Evolutionary conservation across 2,329 filamentous ascomycete species (phyloP), one percentile per base, ranked within the genome.

Genomic region (Penicillium capsulatum): DNA sequence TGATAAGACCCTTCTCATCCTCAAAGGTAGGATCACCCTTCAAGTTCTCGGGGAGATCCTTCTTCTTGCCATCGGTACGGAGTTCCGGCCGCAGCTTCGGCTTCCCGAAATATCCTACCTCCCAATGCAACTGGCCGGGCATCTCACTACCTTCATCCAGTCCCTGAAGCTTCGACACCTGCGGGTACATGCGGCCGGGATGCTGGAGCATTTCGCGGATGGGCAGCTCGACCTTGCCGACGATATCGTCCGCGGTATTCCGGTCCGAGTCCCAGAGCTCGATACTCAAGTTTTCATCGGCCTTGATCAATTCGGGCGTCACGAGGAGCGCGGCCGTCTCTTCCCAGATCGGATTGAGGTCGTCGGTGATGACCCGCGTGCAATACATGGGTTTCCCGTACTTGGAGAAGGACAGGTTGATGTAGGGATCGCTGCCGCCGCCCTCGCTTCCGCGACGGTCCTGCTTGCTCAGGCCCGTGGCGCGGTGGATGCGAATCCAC

Each of bases 371-470:
- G 36, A 97, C 90, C 33, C 92, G 82, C 1, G 92, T 97, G 65
- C 90, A 96, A 66, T 95, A 97, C 79, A 95, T 94, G 2, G 91
- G 91, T 68, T 98, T 98, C 40, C 86, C 86, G 54, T 96, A 97
- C 64, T 97, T 96, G 57, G 87, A 94, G 72, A 94, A 97, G 28
- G 86, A 84, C 24, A 97, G 76, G 20, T 91, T 96, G 60, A 97
- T 94, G 64, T 97, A 97, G 0, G 91, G 89, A 54, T 98, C 92
- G 35, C 86, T 94, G 31, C 91, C 91, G 22, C 92, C 91, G 13
- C 88, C 85, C 36, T 83, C 77, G 56, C 82, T 90, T 28, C 89
- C 90, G 42, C 86, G 81, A 37, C 68, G 73, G 60, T 98, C 92
- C 60, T 96, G 91, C 67, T 95, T 96, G 71, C 87, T 94, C 42